Evolutionary conservation across 2,329 filamentous ascomycete species (phyloP), one percentile per base, ranked within the genome.

Genomic region (Pseudocercospora vitis): DNA sequence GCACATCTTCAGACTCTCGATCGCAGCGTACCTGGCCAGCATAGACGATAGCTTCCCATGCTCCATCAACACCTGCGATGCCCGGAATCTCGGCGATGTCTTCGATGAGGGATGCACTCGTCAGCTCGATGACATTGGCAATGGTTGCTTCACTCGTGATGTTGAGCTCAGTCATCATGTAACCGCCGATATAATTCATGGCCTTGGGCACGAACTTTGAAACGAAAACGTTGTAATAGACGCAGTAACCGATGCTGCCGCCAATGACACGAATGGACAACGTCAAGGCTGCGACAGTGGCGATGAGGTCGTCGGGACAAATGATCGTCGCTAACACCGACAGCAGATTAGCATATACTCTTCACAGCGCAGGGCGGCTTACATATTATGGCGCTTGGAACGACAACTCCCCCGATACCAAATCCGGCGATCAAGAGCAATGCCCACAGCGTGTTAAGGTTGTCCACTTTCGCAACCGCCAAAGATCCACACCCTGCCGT

Each of bases 231-330:
- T 71, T 71, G 37, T 68, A 70, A 60, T 73, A 76, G 2, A 75
- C 64, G 35, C 56, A 61, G 50, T 68, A 70, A 19, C 67, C 85
- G 55, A 88, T 79, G 9, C 80, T 78, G 24, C 85, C 85, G 42
- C 86, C 85, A 29, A 88, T 78, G 50, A 86, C 83, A 31, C 86
- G 83, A 59, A 88, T 81, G n/a, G 83, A 80, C 31, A 88, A 78
- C 0, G 85, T 87, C 18, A 89, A 73, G 4, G 86, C 84, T 1
- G 84, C 81, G 40, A 87, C 78, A 2, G 85, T 88, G 6, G 83
- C 85, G 58, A 89, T 88, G 4, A 88, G 75, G 50, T 88, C 84
- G 64, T 85, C 82, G 0, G 85, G 84, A 56, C 83, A 87, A 60
- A 87, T 83, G 61, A 88, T 87, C 7, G 83, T 84, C 5, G 82